Conservation (phyloP, 2,329 filamentous ascomycete species). For the Alternaria sp. region DNA sequence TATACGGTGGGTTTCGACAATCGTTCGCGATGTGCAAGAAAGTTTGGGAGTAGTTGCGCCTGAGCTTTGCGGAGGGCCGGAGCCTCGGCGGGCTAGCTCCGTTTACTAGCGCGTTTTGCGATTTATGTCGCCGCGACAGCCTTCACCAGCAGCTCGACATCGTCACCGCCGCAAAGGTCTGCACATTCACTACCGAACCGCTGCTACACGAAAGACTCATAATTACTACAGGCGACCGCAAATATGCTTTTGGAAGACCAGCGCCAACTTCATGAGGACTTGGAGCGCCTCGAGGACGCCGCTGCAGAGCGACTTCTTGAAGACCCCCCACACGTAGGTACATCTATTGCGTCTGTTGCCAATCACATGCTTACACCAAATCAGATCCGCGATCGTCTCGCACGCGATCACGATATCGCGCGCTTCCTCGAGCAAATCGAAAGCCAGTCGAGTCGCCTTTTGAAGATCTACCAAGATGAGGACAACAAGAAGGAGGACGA, state of each 20-base stretch:
- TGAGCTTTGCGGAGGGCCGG: conserved; percentile 26
- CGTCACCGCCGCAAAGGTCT: conserved; percentile 35
- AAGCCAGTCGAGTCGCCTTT: conserved; percentile 79
- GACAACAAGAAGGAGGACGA: conserved; percentile 78
- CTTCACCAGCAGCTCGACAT: conserved; percentile 24
- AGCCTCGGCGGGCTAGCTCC: conserved; percentile 24
- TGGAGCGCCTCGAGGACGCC: conserved; percentile 94
- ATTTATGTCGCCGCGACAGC: conserved; percentile 25
- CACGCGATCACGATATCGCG: conserved; percentile 90
- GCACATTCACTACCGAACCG: conserved; percentile 22
- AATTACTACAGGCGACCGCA: conserved; percentile 30
- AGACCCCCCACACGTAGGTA: conserved; percentile 82
- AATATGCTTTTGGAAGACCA: conserved; percentile 90
- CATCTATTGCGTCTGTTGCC: not conserved
- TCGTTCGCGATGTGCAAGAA: conserved; percentile 25
- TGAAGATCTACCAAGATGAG: conserved; percentile 85
- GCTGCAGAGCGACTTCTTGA: conserved; percentile 88
- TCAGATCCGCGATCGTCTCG: conserved; percentile 86
- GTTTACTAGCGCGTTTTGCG: conserved; percentile 25
- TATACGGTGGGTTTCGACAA: conserved; percentile 12
- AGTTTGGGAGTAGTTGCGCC: conserved; percentile 33
- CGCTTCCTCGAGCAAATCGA: conserved; percentile 89
- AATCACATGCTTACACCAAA: conserved; percentile 11
- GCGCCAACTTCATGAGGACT: conserved; percentile 91
- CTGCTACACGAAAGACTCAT: conserved; percentile 28